A percentile compares a stretch with the other conserved stretches of the same genome.
These are phyloP conservation scores for Rhynchosporium agropyri DNA, from an alignment of 2,329 filamentous ascomycete species.

Conservation along the genomic window DNA sequence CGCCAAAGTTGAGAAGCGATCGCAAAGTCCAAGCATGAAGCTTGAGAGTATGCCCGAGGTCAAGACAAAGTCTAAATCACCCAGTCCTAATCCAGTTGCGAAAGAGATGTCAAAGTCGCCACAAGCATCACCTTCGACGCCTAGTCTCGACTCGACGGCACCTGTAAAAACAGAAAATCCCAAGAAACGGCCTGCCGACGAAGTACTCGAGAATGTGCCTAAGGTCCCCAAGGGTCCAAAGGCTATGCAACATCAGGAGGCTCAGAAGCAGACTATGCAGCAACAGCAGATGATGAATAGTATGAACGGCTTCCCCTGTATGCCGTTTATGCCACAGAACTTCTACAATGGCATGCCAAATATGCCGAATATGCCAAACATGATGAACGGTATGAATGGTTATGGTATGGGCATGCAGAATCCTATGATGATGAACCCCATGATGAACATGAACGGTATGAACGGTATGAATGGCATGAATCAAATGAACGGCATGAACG, in stretches of 20 bases:
- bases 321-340: conserved; percentile 42
- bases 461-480: conserved; percentile 47
- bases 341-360: conserved; percentile 43
- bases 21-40: conserved; percentile 51
- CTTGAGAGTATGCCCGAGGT: conserved; percentile 37
- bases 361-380: conserved; percentile 16
- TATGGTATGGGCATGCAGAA: conserved; percentile 43
- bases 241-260: conserved; percentile 59
- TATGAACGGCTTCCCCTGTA: conserved; percentile 42
- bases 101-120: conserved; percentile 40
- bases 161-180: conserved; percentile 43
- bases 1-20: conserved; percentile 45
- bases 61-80: conserved; percentile 41
- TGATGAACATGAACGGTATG: conserved; percentile 43
- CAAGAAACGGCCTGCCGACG: conserved; percentile 84
- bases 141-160: conserved; percentile 44
- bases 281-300: conserved; percentile 53
- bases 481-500: conserved; percentile 41
- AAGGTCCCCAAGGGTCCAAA: conserved; percentile 67
- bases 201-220: conserved; percentile 61
- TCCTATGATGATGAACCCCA: conserved; percentile 40
- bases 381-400: conserved; percentile 20
- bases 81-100: conserved; percentile 41
- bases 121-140: conserved; percentile 37
- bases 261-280: conserved; percentile 45